phyloP scores from a whole-genome alignment of 2,329 filamentous ascomycete genomes.

The Trichoderma koningii region DNA sequence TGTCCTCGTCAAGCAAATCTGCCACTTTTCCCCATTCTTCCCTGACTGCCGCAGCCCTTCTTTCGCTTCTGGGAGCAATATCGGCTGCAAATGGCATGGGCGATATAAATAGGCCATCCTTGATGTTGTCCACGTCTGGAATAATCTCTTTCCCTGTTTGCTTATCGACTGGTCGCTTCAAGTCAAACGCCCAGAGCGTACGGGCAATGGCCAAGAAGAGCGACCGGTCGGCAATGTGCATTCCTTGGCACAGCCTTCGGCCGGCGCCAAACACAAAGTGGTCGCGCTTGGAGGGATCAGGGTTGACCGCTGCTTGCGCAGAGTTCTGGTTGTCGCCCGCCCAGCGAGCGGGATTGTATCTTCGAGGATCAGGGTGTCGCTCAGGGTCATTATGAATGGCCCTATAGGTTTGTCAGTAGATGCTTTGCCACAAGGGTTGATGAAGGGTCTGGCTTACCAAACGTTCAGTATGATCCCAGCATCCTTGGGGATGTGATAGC shows the following conservation, averaged over 20 bases:
- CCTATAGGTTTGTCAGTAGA: background rate
- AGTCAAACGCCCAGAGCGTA: constrained; percentile 48
- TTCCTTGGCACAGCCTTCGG: constrained; percentile 38
- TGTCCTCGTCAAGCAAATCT: constrained; percentile 4
- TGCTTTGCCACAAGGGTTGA: too few species aligned
- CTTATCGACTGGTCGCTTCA: constrained; percentile 34
- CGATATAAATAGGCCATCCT: constrained; percentile 15
- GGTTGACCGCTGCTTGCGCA: constrained; percentile 21
- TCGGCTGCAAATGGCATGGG: constrained; percentile 19
- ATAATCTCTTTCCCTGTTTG: constrained; percentile 19
- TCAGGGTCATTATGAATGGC: constrained; percentile 19
- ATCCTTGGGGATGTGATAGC: constrained; percentile 29
- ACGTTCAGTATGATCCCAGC: constrained; percentile 23
- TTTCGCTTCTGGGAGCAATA: constrained; percentile 31
- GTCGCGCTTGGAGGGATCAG: constrained; percentile 33
- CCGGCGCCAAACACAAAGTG: constrained; percentile 37
- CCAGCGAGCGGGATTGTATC: constrained; percentile 38
- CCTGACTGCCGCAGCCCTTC: background rate
- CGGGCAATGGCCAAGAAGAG: constrained; percentile 42
- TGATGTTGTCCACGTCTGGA: constrained; percentile 11
- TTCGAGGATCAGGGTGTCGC: constrained; percentile 45
- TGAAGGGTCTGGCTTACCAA: constrained; percentile 37
- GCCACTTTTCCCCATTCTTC: constrained; percentile 1
- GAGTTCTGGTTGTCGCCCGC: constrained; percentile 15
- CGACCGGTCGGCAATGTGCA: constrained; percentile 34